Conservation (phyloP, 1,139 yeast species). For the Lodderomyces parapsilosis region DNA sequence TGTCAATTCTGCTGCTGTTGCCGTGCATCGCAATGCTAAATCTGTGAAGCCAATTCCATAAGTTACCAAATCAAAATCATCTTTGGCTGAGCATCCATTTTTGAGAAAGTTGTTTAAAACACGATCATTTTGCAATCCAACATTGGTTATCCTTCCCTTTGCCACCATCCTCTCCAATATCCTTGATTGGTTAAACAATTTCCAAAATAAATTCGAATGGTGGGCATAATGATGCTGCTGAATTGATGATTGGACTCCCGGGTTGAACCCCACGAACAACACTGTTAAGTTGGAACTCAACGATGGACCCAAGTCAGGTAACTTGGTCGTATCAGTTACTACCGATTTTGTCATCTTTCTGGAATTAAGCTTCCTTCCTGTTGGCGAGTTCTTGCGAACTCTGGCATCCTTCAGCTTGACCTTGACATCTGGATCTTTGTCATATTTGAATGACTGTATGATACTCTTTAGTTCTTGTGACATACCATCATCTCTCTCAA, state of each 20-base stretch:
- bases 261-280: constrained; percentile 73
- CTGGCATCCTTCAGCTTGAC: constrained; percentile 1
- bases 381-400: not conserved
- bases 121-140: not conserved
- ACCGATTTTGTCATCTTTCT: not conserved
- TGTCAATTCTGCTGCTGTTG: constrained; percentile 55
- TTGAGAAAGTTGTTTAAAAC: constrained; percentile 6
- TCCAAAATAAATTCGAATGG: constrained; percentile 70
- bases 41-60: constrained; percentile 71
- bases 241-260: constrained; percentile 64
- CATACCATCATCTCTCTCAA: constrained; percentile 4
- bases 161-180: constrained; percentile 30
- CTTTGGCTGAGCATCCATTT: constrained; percentile 43
- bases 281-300: constrained; percentile 33
- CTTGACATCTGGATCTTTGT: constrained; percentile 2
- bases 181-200: constrained; percentile 53
- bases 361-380: not conserved
- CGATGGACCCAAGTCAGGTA: constrained; percentile 36
- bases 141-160: not conserved
- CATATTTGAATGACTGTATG: constrained; percentile 19
- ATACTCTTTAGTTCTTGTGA: constrained; percentile 13
- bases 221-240: constrained; percentile 78
- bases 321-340: constrained; percentile 3
- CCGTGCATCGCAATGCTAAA: constrained; percentile 64
- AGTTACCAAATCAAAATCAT: constrained; percentile 47